These are phyloP conservation scores for Lachancea meyersii DNA, from an alignment of 805 yeast species.

Conservation along the genomic window DNA sequence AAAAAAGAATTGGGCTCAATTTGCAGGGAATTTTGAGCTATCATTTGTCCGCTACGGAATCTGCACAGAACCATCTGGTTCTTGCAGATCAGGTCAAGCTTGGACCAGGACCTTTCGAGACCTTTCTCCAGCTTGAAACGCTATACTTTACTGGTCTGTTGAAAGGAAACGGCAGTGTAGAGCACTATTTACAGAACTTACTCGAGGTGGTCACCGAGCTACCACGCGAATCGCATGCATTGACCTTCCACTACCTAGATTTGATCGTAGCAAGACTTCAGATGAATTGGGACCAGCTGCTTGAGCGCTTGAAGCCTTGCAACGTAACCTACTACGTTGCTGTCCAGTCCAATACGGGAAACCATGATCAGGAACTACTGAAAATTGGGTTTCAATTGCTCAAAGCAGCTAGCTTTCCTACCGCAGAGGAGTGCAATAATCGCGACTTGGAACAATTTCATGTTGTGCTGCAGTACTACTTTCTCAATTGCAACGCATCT, in stretches of 20 bases:
- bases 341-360: constrained; percentile 1
- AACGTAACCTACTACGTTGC: constrained; percentile 5
- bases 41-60: constrained; percentile 10
- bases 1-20: constrained; percentile 19
- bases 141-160: constrained; percentile 6
- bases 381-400: constrained; percentile 17
- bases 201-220: constrained; percentile 12
- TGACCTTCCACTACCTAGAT: constrained; percentile 21
- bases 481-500: constrained; percentile 14
- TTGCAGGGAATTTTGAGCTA: constrained; percentile 16
- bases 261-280: constrained; percentile 18
- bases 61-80: constrained; percentile 9
- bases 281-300: constrained; percentile 5
- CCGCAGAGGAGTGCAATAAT: constrained; percentile 35
- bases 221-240: constrained; percentile 24
- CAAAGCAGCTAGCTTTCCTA: constrained; percentile 37
- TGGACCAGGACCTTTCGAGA: constrained; percentile 9
- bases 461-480: constrained; percentile 25
- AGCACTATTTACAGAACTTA: constrained; percentile 12
- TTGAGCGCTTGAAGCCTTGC: background rate
- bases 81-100: constrained; percentile 9
- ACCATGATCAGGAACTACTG: constrained; percentile 16
- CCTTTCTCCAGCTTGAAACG: constrained; percentile 13
- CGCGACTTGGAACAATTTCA: constrained; percentile 30
- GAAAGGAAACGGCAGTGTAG: constrained; percentile 19